Evolutionary conservation across 768 basidiomycete species (phyloP).

Genomic region (Rhizopogon vesiculosus): DNA sequence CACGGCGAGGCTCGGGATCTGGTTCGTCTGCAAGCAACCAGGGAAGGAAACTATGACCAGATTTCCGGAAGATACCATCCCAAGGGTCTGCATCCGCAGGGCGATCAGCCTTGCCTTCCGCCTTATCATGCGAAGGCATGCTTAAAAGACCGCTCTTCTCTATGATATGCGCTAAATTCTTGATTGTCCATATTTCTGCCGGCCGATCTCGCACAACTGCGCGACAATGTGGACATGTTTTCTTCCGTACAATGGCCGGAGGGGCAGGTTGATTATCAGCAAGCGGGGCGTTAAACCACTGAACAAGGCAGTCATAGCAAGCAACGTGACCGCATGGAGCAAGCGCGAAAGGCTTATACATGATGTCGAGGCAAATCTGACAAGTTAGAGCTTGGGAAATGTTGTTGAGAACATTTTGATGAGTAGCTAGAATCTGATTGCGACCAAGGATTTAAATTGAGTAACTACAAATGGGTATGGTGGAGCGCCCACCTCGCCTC

Average conservation of each 20-base stretch:
- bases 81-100: conserved; percentile 50
- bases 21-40: conserved; percentile 14
- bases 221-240: conserved; percentile 42
- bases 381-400: conserved; percentile 66
- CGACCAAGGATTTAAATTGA: not conserved
- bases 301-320: conserved; percentile 67
- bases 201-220: conserved; percentile 40
- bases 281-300: conserved; percentile 63
- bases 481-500: conserved; percentile 31
- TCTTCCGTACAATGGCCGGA: conserved; percentile 31
- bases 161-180: conserved; percentile 40
- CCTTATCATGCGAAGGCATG: conserved; percentile 6
- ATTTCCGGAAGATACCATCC: conserved; percentile 53
- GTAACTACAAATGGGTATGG: not conserved
- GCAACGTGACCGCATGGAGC: conserved; percentile 73
- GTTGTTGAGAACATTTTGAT: conserved; percentile 48
- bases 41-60: conserved; percentile 12
- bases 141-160: conserved; percentile 48
- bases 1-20: conserved; percentile 15
- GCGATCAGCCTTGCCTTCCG: conserved; percentile 22
- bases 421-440: conserved; percentile 43
- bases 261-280: conserved; percentile 18
- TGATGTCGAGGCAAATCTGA: conserved; percentile 73
- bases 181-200: conserved; percentile 43
- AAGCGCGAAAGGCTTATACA: conserved; percentile 70